Percentiles rank a stretch among this genome's conserved stretches.
Evolutionary conservation across 768 basidiomycete species (phyloP).

Genomic region (Tylopilus felleus): DNA sequence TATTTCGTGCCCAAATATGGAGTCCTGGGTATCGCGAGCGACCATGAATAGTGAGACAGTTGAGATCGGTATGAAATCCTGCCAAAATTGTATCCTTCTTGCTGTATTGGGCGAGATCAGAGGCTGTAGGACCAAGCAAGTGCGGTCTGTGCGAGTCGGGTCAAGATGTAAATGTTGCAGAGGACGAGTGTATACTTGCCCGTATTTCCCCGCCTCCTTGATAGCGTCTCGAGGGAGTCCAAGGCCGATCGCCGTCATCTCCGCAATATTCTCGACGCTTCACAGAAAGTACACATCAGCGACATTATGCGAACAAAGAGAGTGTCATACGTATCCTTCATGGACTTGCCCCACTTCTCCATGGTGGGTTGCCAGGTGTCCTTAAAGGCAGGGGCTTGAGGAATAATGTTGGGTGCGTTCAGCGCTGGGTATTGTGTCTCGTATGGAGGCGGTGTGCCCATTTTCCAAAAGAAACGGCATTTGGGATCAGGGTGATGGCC

Average conservation of each 20-base stretch:
- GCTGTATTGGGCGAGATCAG: slow-evolving; percentile 79
- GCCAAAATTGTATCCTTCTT: slow-evolving; percentile 81
- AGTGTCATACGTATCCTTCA: slow-evolving; percentile 77
- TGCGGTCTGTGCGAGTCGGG: slow-evolving; percentile 55
- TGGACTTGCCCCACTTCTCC: slow-evolving; percentile 83
- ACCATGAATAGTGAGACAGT: slow-evolving; percentile 90
- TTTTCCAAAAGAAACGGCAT: slow-evolving; percentile 91
- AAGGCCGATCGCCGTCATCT: slow-evolving; percentile 85
- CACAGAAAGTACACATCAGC: neutral
- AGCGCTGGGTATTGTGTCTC: slow-evolving; percentile 72
- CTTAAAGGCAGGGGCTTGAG: slow-evolving; percentile 54
- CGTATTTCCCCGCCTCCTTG: slow-evolving; percentile 78
- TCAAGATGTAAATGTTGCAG: neutral
- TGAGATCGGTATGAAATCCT: slow-evolving; percentile 93
- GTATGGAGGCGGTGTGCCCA: slow-evolving; percentile 73
- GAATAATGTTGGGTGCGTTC: slow-evolving; percentile 81
- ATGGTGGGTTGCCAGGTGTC: slow-evolving; percentile 68
- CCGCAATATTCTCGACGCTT: slow-evolving; percentile 82
- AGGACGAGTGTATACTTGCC: slow-evolving; percentile 43
- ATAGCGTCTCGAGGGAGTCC: slow-evolving; percentile 70
- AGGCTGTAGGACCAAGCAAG: slow-evolving; percentile 90
- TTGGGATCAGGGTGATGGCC: slow-evolving; percentile 88
- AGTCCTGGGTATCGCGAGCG: slow-evolving; percentile 84
- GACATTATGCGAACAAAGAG: slow-evolving; percentile 1
- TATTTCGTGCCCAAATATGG: slow-evolving; percentile 93